Evolutionary conservation across 495 filamentous ascomycete genomes (phyloP), one percentile per base, ranked within the genome.

Genomic region (Rhypophila decipiens): DNA sequence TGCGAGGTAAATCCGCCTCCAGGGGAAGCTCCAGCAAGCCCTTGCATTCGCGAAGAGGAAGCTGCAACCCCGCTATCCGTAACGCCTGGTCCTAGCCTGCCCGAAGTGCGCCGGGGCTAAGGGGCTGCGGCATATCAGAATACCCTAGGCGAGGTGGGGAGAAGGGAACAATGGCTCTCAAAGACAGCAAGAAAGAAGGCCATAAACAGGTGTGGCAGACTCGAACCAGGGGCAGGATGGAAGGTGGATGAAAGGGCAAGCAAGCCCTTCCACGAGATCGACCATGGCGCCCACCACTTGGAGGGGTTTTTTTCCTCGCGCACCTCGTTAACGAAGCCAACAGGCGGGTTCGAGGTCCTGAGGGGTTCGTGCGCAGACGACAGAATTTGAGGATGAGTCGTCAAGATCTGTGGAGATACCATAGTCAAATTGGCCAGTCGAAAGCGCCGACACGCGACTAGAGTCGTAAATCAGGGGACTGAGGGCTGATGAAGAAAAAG

Each of bases 1-100:
- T 62, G 59, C 59, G 54, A 57, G 56, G 59, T 59, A 57, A 62
- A 62, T 62, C 59, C 42, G n/a, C 48, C 31, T 29, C 42, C 44
- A 29, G 52, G 42, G 45, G 34, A 23, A 43, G 42, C 44, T 46
- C 47, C 39, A 49, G 39, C 47, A 29, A 36, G 39, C 55, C 56
- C 56, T 53, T 59, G 56, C 53, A 59, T 59, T 55, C 42, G 53
- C 45, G 49, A 49, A 39, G 23, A 47, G 42, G 51, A 52, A 45
- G 51, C 38, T 23, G 27, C 27, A 31, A 31, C 27, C 27, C 27
- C 27, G 27, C 27, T 13, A 13, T 13, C n/a, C n/a, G n/a, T n/a
- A n/a, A n/a, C 47, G 37, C 44, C 55, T 50, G 44, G 49, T 40
- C 42, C 45, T 44, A 13, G 27, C 13, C 27, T 7, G 7, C 27